Conservation (phyloP, 495 filamentous ascomycete genomes). For the Hyaloscypha variabilis region DNA sequence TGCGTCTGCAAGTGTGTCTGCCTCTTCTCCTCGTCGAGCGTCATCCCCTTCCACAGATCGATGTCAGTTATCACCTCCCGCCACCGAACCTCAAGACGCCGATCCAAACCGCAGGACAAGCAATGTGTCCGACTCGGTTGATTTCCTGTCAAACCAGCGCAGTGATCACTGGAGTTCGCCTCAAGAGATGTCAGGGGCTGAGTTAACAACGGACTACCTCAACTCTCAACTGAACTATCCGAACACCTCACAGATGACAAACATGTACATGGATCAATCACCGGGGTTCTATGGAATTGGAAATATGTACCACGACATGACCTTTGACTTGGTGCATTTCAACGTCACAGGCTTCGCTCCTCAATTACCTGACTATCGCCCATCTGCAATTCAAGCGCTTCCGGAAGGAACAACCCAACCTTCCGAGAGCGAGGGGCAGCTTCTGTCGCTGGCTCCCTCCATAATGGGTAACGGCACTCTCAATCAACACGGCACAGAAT, state of each 20-base stretch:
- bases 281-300: neutral
- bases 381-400: neutral
- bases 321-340: neutral
- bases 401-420: neutral
- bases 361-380: neutral
- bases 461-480: neutral
- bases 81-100: neutral
- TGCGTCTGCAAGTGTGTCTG: neutral
- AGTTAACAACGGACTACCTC: neutral
- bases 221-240: neutral
- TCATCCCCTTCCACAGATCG: neutral
- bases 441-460: neutral
- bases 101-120: neutral
- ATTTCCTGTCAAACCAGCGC: neutral
- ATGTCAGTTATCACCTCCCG: neutral
- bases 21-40: neutral
- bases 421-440: neutral
- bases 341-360: neutral
- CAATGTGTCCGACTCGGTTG: neutral
- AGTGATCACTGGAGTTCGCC: neutral
- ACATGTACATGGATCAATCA: neutral
- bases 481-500: neutral
- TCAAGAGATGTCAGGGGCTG: neutral
- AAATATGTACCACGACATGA: neutral
- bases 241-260: neutral